Evolutionary conservation across 108 stramenopile genomes (phyloP).

Genomic region (Skeletonema grethae): DNA sequence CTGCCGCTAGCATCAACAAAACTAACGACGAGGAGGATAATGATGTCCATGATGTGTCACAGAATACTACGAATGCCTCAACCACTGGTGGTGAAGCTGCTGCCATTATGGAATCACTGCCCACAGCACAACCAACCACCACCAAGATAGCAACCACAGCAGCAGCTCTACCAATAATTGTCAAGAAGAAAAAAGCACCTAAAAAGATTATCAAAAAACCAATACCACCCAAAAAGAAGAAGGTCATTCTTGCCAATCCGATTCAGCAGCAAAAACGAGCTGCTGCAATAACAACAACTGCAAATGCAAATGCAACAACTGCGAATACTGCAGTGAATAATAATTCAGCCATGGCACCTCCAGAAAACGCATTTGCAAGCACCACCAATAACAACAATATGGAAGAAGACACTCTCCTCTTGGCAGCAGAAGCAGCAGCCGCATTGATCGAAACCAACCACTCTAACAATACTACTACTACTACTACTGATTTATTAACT

Average conservation of each 20-base stretch:
- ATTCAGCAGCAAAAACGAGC: neutral
- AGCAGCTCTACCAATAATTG: neutral
- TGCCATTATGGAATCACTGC: neutral
- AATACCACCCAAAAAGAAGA: neutral
- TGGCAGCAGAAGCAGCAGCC: neutral
- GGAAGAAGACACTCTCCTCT: neutral
- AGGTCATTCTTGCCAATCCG: neutral
- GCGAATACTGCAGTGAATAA: neutral
- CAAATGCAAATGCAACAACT: neutral
- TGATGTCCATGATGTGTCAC: no score
- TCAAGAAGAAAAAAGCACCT: neutral
- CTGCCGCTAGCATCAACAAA: no score
- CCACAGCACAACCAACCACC: neutral
- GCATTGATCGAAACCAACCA: neutral
- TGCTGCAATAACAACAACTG: neutral
- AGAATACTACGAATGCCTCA: no score
- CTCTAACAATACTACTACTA: neutral
- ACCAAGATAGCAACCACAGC: neutral
- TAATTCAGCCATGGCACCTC: neutral
- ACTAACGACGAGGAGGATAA: no score
- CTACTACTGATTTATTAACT: neutral
- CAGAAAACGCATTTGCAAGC: neutral
- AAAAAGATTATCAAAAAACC: neutral
- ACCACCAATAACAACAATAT: neutral
- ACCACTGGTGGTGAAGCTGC: no score